phyloP scores from a whole-genome alignment of 1,284 basidiomycete species.

The Phylloboletellus chloephorus region DNA sequence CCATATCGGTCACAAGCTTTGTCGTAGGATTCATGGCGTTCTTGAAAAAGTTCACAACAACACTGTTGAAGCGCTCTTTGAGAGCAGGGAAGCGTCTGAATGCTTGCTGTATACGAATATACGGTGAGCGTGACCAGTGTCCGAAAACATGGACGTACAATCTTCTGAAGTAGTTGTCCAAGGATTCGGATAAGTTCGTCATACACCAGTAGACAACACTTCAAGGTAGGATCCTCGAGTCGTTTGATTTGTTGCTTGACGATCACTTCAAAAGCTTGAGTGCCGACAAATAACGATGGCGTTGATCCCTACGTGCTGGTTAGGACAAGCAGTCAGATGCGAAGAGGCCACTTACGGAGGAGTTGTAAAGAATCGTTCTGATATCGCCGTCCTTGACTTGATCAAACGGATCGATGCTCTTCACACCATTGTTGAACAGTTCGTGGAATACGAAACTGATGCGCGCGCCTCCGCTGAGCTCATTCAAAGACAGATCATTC shows the following conservation, averaged over 20 bases:
- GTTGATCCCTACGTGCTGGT: slow-evolving; percentile 71
- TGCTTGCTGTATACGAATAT: slow-evolving; percentile 59
- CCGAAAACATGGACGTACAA: slow-evolving; percentile 50
- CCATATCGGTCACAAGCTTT: slow-evolving; percentile 91
- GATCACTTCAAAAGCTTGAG: slow-evolving; percentile 94
- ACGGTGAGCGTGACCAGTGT: slow-evolving; percentile 4
- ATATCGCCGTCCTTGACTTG: slow-evolving; percentile 98
- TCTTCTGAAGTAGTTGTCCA: slow-evolving; percentile 82
- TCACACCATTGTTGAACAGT: slow-evolving; percentile 94
- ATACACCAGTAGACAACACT: slow-evolving; percentile 92
- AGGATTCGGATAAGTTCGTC: slow-evolving; percentile 96
- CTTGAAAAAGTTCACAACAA: slow-evolving; percentile 97
- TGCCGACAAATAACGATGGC: slow-evolving; percentile 93
- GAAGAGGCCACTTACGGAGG: slow-evolving; percentile 58
- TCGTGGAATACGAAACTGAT: slow-evolving; percentile 99
- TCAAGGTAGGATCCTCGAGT: slow-evolving; percentile 88
- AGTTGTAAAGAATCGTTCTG: slow-evolving; percentile 93
- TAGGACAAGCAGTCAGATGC: slow-evolving; percentile 2
- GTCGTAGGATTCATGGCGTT: slow-evolving; percentile 88
- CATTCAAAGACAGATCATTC: slow-evolving; percentile 90
- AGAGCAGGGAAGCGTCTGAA: slow-evolving; percentile 95
- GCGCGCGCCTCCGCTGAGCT: slow-evolving; percentile 94
- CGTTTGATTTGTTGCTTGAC: slow-evolving; percentile 98
- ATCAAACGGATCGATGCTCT: slow-evolving; percentile 95
- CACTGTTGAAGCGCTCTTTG: slow-evolving; percentile 88